Percentiles rank a stretch among this genome's conserved stretches.
These are phyloP conservation scores for Aaosphaeria arxii DNA, from an alignment of 2,329 filamentous ascomycete genomes.

Conservation along the genomic window DNA sequence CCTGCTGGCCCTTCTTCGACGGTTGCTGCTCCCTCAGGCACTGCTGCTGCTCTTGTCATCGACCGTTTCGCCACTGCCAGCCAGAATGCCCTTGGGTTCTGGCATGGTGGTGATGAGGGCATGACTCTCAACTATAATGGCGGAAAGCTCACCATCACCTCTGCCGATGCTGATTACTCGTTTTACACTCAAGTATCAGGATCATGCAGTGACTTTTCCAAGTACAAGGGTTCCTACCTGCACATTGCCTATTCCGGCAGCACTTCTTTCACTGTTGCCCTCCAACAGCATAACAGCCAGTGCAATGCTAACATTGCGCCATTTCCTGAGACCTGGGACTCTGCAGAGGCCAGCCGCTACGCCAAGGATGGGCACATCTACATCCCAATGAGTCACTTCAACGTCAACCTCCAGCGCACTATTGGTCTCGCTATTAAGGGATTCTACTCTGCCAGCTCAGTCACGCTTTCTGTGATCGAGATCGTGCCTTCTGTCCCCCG, in stretches of 20 bases:
- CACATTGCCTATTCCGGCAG: conserved; percentile 64
- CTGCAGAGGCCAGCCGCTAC: conserved; percentile 63
- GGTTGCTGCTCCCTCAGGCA: conserved; percentile 49
- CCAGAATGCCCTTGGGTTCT: conserved; percentile 60
- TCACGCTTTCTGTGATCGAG: conserved; percentile 59
- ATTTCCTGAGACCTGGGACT: conserved; percentile 67
- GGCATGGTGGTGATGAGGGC: conserved; percentile 64
- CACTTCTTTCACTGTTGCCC: conserved; percentile 60
- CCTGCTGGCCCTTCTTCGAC: conserved; percentile 46
- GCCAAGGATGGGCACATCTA: conserved; percentile 57
- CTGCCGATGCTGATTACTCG: conserved; percentile 58
- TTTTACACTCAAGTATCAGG: conserved; percentile 59
- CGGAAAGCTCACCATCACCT: conserved; percentile 55
- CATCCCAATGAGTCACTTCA: conserved; percentile 65
- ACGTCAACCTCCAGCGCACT: conserved; percentile 55
- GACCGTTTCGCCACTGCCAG: conserved; percentile 56
- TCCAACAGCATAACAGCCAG: conserved; percentile 64
- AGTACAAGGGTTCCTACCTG: conserved; percentile 58
- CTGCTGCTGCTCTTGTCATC: conserved; percentile 53
- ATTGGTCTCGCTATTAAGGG: conserved; percentile 63
- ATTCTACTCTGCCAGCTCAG: conserved; percentile 54
- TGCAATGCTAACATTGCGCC: conserved; percentile 57
- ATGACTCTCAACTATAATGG: conserved; percentile 52
- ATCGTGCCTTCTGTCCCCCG: conserved; percentile 56
- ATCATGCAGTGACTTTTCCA: conserved; percentile 55